These are phyloP conservation scores for Lodderomyces elongisporus DNA, from an alignment of 1,139 yeast genomes.

Conservation along the genomic window DNA sequence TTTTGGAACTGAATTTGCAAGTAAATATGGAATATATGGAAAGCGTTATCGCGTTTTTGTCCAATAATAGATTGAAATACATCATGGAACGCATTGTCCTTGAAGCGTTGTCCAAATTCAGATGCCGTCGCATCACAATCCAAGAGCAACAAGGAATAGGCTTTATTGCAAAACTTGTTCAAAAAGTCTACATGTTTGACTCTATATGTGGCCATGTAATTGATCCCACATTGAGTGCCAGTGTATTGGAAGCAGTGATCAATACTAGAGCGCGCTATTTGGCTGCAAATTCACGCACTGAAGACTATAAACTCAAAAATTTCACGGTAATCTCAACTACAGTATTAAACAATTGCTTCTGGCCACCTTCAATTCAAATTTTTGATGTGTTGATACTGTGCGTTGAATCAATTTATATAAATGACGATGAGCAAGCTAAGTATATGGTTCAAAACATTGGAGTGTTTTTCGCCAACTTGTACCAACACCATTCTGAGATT, in stretches of 20 bases:
- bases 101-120: too few relatives aligned
- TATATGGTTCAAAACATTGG: not conserved
- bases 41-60: slow-evolving; percentile 2
- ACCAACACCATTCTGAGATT: not conserved
- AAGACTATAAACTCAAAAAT: too few relatives aligned
- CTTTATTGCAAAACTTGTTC: not conserved
- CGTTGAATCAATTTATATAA: too few relatives aligned
- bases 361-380: too few relatives aligned
- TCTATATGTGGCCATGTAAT: not conserved
- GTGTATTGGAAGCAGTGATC: not conserved
- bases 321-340: too few relatives aligned
- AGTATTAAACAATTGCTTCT: too few relatives aligned
- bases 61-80: slow-evolving; percentile 4
- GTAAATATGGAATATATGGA: not conserved
- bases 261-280: slow-evolving; percentile 1
- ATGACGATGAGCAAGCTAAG: too few relatives aligned
- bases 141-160: not conserved
- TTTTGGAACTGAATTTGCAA: not conserved
- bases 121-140: too few relatives aligned
- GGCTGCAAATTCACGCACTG: too few relatives aligned
- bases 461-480: not conserved
- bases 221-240: not conserved
- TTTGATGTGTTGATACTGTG: too few relatives aligned
- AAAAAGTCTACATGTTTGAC: not conserved
- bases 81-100: slow-evolving; percentile 1